Percentiles rank a stretch among this genome's conserved stretches.
Conservation (phyloP, 805 yeast genomes). For the Clavispora santaluciae region DNA sequence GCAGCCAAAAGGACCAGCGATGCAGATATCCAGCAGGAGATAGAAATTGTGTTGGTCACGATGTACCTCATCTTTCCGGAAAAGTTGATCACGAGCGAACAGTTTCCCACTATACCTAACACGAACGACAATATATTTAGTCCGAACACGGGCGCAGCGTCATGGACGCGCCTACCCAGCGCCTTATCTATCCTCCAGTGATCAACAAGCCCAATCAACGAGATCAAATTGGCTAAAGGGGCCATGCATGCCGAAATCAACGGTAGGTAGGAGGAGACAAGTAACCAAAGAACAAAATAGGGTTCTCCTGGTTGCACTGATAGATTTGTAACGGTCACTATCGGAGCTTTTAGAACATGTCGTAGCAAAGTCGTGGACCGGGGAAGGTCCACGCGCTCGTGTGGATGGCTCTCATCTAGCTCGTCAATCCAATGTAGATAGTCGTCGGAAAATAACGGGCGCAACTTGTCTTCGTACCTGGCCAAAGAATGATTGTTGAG, state of each 20-base stretch:
- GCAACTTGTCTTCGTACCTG: conserved; percentile 12
- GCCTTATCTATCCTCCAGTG: conserved; percentile 50
- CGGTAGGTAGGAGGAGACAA: conserved; percentile 66
- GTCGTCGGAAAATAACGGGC: conserved; percentile 9
- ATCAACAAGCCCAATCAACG: conserved; percentile 66
- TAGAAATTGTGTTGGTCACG: conserved; percentile 58
- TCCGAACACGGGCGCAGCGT: conserved; percentile 29
- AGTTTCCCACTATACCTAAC: conserved; percentile 63
- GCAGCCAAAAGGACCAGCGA: conserved; percentile 47
- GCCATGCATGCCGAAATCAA: conserved; percentile 73
- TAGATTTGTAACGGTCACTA: conserved; percentile 25
- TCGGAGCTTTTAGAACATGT: conserved; percentile 30
- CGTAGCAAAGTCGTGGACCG: conserved; percentile 17
- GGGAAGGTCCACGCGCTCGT: conserved; percentile 3
- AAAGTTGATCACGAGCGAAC: conserved; percentile 67
- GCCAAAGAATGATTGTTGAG: conserved; percentile 8
- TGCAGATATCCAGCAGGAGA: conserved; percentile 62
- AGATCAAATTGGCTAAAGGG: conserved; percentile 70
- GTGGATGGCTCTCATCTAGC: background rate
- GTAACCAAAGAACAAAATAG: conserved; percentile 52
- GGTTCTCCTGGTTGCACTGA: conserved; percentile 35
- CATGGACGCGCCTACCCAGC: conserved; percentile 27
- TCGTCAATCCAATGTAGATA: conserved; percentile 4
- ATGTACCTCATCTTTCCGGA: conserved; percentile 52
- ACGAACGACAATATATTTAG: conserved; percentile 61